Base-by-base conservation (phyloP, 495 filamentous ascomycete species). In the Aspergillus wentii region DNA sequence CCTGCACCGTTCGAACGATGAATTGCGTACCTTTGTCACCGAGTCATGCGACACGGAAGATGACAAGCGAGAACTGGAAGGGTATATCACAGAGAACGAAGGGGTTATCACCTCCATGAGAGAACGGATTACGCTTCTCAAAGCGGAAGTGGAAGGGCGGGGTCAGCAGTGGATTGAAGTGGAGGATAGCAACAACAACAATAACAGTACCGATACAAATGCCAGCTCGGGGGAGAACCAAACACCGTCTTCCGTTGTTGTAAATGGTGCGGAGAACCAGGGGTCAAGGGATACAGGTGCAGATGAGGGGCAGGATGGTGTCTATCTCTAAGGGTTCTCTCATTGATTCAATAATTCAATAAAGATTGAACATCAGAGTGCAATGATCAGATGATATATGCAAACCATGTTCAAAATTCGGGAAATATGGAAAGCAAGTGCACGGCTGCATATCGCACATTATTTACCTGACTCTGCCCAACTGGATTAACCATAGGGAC, bases 1-100 rank as follows among this genome's bases (percentile, higher is more conserved):
- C 57, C 83, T 95, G 15, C 70, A 79, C 38, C 78, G 79, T 61
- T 88, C 83, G 17, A 94, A 94, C 63, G 65, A 69, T 33, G 78
- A 91, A 60, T 68, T 91, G 26, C 64, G 70, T 23, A 71, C 74
- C 10, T 90, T 77, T 51, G 51, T 52, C 33, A 40, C 49, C 8
- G 61, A 76, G 40, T 74, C 72, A 1, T 64, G 67, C 31, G 71
- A 73, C 10, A 53, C 66, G 0, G 73, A 76, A 33, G 82, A 89
- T 50, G 90, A 55, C 70, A 86, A 82, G 82, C 60, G 51, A 38
- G 64, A 68, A 34, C 38, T 72, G 5, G 57, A 62, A 37, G 37
- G 38, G 0, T 68, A 66, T 39, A 53, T 73, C 19, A 16, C 50
- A 25, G 89, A 95, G 65, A 95, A 95, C 59, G 71, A 83, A 46